Conservation (phyloP, 352 stramenopile genomes). For the Phytophthora sansomeana region DNA sequence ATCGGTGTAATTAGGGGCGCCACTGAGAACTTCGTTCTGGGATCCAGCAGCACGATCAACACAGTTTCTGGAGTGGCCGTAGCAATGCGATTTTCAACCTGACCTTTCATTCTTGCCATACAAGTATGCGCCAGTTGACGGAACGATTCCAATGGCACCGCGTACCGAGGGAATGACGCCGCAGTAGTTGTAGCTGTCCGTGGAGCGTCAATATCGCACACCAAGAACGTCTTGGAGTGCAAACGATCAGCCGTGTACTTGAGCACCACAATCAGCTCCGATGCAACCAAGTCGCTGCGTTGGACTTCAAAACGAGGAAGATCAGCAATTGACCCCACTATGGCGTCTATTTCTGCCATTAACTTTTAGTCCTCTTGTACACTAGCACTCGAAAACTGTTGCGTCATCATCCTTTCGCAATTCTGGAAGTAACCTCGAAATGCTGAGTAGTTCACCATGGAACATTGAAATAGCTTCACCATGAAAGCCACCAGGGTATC, state of each 20-base stretch:
- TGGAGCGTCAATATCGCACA: neutral
- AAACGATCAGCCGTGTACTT: no score
- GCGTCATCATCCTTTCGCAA: constrained; percentile 3
- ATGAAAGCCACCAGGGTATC: no score
- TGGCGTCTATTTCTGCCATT: constrained; percentile 12
- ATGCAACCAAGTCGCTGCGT: neutral
- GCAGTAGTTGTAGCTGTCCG: constrained; percentile 4
- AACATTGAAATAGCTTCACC: no score
- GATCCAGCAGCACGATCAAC: constrained; percentile 8
- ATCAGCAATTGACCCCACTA: constrained; percentile 8
- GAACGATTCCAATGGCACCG: neutral
- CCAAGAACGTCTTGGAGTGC: no score
- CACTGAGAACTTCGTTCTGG: constrained; percentile 10
- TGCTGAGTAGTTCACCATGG: no score
- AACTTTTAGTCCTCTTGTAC: neutral
- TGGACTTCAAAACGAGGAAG: constrained; percentile 18
- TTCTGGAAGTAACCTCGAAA: constrained; percentile 21
- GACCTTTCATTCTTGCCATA: neutral
- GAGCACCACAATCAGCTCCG: no score
- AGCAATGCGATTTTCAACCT: neutral
- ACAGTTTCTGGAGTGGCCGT: neutral
- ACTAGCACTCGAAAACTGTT: constrained; percentile 6
- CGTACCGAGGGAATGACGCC: neutral
- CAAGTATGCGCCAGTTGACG: neutral
- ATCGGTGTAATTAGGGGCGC: no score